phyloP scores from a whole-genome alignment of 1,284 basidiomycete species.

The Thelephora terrestris region DNA sequence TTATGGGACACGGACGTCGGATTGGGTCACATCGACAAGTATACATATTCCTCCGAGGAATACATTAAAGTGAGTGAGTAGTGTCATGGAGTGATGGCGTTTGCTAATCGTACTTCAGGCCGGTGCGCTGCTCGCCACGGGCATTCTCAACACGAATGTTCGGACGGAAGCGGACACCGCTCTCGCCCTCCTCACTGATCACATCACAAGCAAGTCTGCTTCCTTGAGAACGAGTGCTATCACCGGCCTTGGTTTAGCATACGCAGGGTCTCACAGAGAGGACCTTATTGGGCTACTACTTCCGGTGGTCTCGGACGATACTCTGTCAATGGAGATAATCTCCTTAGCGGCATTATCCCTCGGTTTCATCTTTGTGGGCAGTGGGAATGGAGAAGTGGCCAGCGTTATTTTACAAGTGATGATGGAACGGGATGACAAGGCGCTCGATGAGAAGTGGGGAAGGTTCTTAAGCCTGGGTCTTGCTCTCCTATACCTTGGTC shows the following conservation, averaged over 20 bases:
- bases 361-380: slow-evolving; percentile 94
- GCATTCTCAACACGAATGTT: slow-evolving; percentile 85
- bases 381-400: slow-evolving; percentile 90
- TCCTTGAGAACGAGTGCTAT: slow-evolving; percentile 84
- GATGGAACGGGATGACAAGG: slow-evolving; percentile 78
- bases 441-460: slow-evolving; percentile 87
- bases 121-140: slow-evolving; percentile 91
- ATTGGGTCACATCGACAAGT: slow-evolving; percentile 93
- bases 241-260: slow-evolving; percentile 88
- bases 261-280: slow-evolving; percentile 86
- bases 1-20: slow-evolving; percentile 97
- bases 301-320: slow-evolving; percentile 77
- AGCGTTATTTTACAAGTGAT: slow-evolving; percentile 86
- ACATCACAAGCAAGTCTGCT: slow-evolving; percentile 83
- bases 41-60: slow-evolving; percentile 94
- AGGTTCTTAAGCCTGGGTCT: slow-evolving; percentile 87
- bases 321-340: slow-evolving; percentile 82
- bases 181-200: slow-evolving; percentile 84
- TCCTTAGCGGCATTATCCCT: slow-evolving; percentile 82
- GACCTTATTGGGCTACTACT: slow-evolving; percentile 74
- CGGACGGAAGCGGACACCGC: slow-evolving; percentile 93
- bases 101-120: slow-evolving; percentile 35
- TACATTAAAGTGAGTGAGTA: slow-evolving; percentile 69
- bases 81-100: neutral
- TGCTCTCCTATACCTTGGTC: slow-evolving; percentile 87